Base-by-base conservation (phyloP, 768 basidiomycete species). In the Rossbeevera mucosa region DNA sequence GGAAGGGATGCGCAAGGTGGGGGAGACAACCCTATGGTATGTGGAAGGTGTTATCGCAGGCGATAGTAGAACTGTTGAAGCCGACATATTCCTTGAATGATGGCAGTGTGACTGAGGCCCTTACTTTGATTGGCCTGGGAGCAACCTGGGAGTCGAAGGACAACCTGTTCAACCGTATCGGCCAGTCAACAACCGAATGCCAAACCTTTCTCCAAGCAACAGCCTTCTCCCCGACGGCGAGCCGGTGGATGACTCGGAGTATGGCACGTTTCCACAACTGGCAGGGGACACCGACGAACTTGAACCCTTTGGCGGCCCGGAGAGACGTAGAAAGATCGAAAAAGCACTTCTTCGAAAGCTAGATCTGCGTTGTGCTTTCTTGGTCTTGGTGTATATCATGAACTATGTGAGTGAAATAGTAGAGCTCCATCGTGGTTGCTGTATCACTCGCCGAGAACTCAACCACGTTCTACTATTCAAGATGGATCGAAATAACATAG, bases 401-500 rank as follows among this genome's bases (percentile, higher is more conserved):
- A 78, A 78, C 65, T 76, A 73, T 52, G 75, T 76, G 54, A 55
- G 74, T 66, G 25, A 24, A 40, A 13, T 13, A 28, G 8, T 20
- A 20, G 20, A 13, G 18, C 28, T 9, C 18, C 41, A 22, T 16
- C 25, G 20, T 18, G 41, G 26, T 22, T 25, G 28, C 44, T 21
- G 3, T 26, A 24, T 46, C 55, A 26, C 52, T 45, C 21, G 46
- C 46, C 21, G 46, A 16, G 47, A 18, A 30, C 22, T 50, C 21
- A 55, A 8, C 41, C 24, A 9, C n/a, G 2, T 18, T 26, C 28
- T 40, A 12, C 42, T 40, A 12, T 40, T n/a, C 20, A 21, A 84
- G 77, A 79, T 88, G 59, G 85, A 87, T 63, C 75, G 85, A 33
- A 87, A 83, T 62, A 85, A 85, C 63, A 82, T 75, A 48, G 72